Conservation (phyloP, 2,329 filamentous ascomycete species). For the Leptographium lundbergii region DNA sequence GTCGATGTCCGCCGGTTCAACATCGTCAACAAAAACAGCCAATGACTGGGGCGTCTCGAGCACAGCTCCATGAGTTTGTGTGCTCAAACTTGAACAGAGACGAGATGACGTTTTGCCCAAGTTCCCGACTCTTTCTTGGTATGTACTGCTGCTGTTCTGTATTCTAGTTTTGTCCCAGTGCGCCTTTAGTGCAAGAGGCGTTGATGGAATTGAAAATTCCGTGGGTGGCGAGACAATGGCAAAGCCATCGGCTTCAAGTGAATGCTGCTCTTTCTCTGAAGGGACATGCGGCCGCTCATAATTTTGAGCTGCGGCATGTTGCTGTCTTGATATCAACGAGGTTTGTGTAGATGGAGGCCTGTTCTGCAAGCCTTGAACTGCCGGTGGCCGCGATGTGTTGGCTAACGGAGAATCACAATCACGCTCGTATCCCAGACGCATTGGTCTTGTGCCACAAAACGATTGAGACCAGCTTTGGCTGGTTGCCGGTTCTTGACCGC, state of each 20-base stretch:
- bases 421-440: background rate
- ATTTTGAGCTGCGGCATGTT: background rate
- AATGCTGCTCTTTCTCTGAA: background rate
- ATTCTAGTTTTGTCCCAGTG: background rate
- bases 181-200: background rate
- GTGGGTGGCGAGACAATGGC: background rate
- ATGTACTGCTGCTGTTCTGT: background rate
- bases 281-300: background rate
- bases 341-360: background rate
- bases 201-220: background rate
- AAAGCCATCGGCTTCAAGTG: background rate
- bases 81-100: background rate
- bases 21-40: background rate
- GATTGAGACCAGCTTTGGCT: background rate
- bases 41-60: slow-evolving; percentile 2
- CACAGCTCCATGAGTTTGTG: background rate
- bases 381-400: background rate
- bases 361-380: background rate
- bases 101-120: too few relatives aligned
- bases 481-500: background rate
- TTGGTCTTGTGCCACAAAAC: background rate
- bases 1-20: background rate
- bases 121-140: background rate
- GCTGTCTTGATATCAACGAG: background rate
- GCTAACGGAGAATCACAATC: background rate